A percentile compares a stretch with the other conserved stretches of the same genome.
These are phyloP conservation scores for Tetracentron sinense DNA, from an alignment of 164 flowering plant species.

Conservation along the genomic window DNA sequence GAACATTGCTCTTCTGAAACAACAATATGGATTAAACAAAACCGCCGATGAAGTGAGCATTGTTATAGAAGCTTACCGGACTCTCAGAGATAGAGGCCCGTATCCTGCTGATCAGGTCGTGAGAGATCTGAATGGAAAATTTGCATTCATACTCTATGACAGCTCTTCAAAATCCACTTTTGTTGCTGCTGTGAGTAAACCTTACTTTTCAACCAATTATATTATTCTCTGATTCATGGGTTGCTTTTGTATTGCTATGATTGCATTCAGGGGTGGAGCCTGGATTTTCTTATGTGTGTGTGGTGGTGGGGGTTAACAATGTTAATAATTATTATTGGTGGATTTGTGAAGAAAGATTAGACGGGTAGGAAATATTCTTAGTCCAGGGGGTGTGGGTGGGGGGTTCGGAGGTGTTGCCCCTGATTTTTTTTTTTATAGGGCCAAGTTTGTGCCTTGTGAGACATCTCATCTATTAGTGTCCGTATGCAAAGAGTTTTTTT, in stretches of 20 bases:
- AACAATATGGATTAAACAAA: constrained; percentile 88
- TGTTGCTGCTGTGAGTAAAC: constrained; percentile 61
- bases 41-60: constrained; percentile 78
- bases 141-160: constrained; percentile 74
- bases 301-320: no score
- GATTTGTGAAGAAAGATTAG: no score
- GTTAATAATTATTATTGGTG: no score
- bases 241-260: background rate
- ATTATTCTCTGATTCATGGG: constrained; percentile 3
- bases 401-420: no score
- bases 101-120: constrained; percentile 90
- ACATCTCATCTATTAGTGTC: no score
- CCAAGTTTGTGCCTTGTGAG: no score
- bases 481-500: no score
- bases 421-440: no score
- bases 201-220: background rate
- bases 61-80: constrained; percentile 88
- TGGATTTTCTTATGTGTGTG: background rate
- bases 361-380: no score
- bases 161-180: constrained; percentile 53
- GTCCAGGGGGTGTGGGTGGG: no score
- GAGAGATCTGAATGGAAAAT: constrained; percentile 81
- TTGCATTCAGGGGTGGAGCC: background rate
- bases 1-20: constrained; percentile 78
- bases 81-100: constrained; percentile 95